phyloP scores from a whole-genome alignment of 2,329 filamentous ascomycete genomes.

The Dryadomyces quercus-mongolicae region DNA sequence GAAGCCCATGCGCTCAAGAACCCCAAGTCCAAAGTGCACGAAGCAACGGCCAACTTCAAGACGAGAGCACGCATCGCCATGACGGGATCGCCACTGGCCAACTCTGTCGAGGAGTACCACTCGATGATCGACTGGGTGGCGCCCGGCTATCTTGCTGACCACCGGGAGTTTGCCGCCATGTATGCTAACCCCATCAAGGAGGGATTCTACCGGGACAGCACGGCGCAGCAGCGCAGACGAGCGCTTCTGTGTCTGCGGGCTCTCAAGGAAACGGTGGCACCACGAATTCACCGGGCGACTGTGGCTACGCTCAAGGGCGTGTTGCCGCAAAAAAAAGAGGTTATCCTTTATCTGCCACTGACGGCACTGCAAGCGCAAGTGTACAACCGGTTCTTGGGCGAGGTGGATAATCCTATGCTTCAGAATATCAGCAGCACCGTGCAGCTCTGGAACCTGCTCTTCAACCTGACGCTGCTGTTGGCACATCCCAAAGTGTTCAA shows the following conservation, averaged over 20 bases:
- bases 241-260: slow-evolving; percentile 57
- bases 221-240: slow-evolving; percentile 35
- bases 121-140: slow-evolving; percentile 83
- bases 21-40: slow-evolving; percentile 34
- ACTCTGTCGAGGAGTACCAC: slow-evolving; percentile 74
- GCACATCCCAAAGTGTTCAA: slow-evolving; percentile 39
- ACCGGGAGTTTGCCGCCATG: slow-evolving; percentile 54
- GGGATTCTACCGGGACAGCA: slow-evolving; percentile 59
- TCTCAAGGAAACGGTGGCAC: slow-evolving; percentile 58
- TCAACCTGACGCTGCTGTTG: slow-evolving; percentile 34
- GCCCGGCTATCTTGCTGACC: slow-evolving; percentile 60
- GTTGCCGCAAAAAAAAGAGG: slow-evolving; percentile 68
- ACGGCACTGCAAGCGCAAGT: slow-evolving; percentile 50
- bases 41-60: slow-evolving; percentile 44
- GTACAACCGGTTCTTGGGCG: slow-evolving; percentile 40
- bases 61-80: slow-evolving; percentile 67
- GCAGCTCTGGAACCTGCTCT: slow-evolving; percentile 24
- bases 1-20: slow-evolving; percentile 79
- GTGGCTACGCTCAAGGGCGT: slow-evolving; percentile 51
- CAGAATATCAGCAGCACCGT: slow-evolving; percentile 8
- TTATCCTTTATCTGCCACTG: slow-evolving; percentile 63
- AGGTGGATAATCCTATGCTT: slow-evolving; percentile 1
- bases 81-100: slow-evolving; percentile 77
- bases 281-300: slow-evolving; percentile 68
- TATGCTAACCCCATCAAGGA: slow-evolving; percentile 62